Base-by-base conservation (phyloP, 768 basidiomycete species). In the Panellus pusillus region DNA sequence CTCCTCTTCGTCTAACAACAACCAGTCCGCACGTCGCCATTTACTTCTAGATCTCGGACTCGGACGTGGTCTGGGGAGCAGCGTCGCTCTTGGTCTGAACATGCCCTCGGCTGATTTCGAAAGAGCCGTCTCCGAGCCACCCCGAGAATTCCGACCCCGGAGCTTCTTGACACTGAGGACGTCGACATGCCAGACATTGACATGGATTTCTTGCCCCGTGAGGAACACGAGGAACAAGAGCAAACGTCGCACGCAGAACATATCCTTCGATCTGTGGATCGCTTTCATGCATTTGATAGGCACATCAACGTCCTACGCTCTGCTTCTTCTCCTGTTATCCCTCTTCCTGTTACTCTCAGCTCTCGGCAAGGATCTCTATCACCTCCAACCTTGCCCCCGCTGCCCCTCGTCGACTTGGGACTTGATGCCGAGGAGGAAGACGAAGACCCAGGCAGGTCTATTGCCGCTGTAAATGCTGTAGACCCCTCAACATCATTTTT, bases 261-360 rank as follows among this genome's bases (percentile, higher is more conserved):
- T 29, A 72, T 77, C 35, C 73, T 77, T 18, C 60, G 72, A 14
- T 76, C 80, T 0, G 55, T 83, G 19, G 79, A 80, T 31, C 76
- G 79, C 29, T 81, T 82, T 58, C 77, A 74, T 66, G 72, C 74
- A 27, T 82, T 83, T 54, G 79, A 84, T 61, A 72, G 71, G 47
- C 74, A 82, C 45, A 82, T 81, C 41, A 74, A 77, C 55, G 73
- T 73, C 17, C 65, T 82, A 55, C 74, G 79, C 24, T 72, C 68
- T 50, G 75, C 74, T 32, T 68, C 70, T 44, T 64, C 70, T 13
- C 64, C 66, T 41, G 56, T 62, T 13, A 56, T 61, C 41, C 59
- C 59, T n/a, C 55, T 56, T 11, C 59, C 59, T 40, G 32, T 49
- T 7, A 44, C 51, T 32, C 47, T 57, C 27, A 57, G 32, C 41